These are phyloP conservation scores for Lachancea cidri DNA, from an alignment of 805 yeast genomes.

Conservation along the genomic window DNA sequence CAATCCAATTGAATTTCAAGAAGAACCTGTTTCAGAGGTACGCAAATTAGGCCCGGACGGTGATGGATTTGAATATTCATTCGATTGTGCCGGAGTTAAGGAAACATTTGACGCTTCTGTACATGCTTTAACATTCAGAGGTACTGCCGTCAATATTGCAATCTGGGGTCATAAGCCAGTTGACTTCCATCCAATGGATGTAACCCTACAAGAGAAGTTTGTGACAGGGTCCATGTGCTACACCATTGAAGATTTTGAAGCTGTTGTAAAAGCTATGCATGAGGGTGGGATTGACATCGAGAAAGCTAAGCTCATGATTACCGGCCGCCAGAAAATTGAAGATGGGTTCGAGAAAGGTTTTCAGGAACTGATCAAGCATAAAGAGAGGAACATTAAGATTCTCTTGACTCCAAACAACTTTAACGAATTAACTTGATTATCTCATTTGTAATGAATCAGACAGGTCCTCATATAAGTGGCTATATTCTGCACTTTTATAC, in stretches of 20 bases:
- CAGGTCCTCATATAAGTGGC: too few relatives aligned
- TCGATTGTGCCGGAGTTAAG: conserved; percentile 49
- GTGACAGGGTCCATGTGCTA: conserved; percentile 61
- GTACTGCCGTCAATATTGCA: conserved; percentile 59
- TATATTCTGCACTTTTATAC: too few relatives aligned
- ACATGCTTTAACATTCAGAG: conserved; percentile 46
- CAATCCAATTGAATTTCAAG: conserved; percentile 42
- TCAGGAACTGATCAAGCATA: conserved; percentile 44
- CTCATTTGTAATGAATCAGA: too few relatives aligned
- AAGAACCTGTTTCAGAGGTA: conserved; percentile 36
- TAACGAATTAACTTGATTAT: conserved; percentile 31
- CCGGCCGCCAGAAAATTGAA: conserved; percentile 46
- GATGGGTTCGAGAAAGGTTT: conserved; percentile 53
- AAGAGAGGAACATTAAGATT: conserved; percentile 52
- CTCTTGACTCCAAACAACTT: conserved; percentile 45
- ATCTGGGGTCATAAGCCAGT: conserved; percentile 54
- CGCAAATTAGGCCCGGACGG: conserved; percentile 38
- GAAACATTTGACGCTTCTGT: conserved; percentile 50
- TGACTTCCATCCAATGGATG: conserved; percentile 48
- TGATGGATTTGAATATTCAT: conserved; percentile 46
- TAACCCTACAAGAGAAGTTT: conserved; percentile 49
- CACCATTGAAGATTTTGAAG: conserved; percentile 50
- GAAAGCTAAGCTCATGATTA: conserved; percentile 44
- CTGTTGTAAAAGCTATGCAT: conserved; percentile 48
- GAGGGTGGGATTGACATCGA: conserved; percentile 42